Base-by-base conservation (phyloP, 1,284 basidiomycete species). In the Sporisorium iseilematis-ciliati region DNA sequence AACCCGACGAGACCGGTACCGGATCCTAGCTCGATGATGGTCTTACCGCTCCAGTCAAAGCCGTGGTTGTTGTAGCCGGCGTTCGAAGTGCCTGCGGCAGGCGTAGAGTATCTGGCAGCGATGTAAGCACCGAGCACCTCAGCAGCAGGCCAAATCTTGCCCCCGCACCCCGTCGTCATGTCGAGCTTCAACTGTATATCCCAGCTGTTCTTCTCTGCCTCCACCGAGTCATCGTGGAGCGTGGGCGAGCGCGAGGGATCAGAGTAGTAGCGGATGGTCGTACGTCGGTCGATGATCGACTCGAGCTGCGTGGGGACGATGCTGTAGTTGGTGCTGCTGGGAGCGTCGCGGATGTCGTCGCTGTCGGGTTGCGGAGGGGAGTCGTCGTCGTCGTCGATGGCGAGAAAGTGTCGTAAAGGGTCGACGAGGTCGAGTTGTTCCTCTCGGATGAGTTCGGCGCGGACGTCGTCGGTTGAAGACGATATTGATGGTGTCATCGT, bases 1-100 rank as follows among this genome's bases (percentile, higher is more conserved):
- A 96, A 89, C 3, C 94, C 94, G 16, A 95, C 93, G 26, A 97
- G 88, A 3, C 95, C 94, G 2, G 94, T 97, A 0, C 95, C 94
- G 1, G 85, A 86, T 1, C 94, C 94, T 1, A 97, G 89, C 84
- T 97, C 94, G 29, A 97, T 83, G 16, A 95, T 87, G 31, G 50
- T 53, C 57, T 81, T 83, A 48, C 67, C 62, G 1, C 64, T 26
- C 78, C 80, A 80, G 31, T 73, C 69, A 29, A 71, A 71, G 26
- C 35, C 43, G 42, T 61, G 52, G 0, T 57, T 53, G 21, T 61
- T 54, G 45, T 49, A 70, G 1, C 45, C 64, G 31, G 8, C 26
- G 12, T 61, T 64, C 46, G 7, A 16, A 4, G 26, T 43, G 45
- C 16, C 8, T 7, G 7, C 25, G 45, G 45, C 3, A 0, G 63